phyloP scores from a whole-genome alignment of 805 yeast genomes.

The Maudiozyma saulgeensis region DNA sequence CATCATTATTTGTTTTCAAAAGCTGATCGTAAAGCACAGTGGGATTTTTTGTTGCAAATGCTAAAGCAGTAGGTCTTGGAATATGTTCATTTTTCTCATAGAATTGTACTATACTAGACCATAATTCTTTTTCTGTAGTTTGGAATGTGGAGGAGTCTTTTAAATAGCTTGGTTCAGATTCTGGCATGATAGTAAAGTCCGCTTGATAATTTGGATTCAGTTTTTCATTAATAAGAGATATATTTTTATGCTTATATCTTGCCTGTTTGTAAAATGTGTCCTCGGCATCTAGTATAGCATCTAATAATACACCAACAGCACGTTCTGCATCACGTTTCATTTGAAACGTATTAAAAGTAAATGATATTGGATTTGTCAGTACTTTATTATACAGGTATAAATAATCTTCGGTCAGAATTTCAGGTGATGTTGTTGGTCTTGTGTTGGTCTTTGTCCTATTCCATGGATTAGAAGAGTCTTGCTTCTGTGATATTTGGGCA shows the following conservation, averaged over 20 bases:
- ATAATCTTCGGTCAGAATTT: slow-evolving; percentile 16
- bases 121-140: slow-evolving; percentile 8
- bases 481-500: slow-evolving; percentile 11
- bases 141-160: slow-evolving; percentile 7
- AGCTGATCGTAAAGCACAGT: slow-evolving; percentile 17
- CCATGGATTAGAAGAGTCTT: slow-evolving; percentile 16
- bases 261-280: slow-evolving; percentile 15
- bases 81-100: slow-evolving; percentile 2
- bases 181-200: slow-evolving; percentile 7
- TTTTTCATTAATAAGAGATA: slow-evolving; percentile 8
- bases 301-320: slow-evolving; percentile 10
- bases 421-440: slow-evolving; percentile 9
- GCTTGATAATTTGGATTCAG: slow-evolving; percentile 13
- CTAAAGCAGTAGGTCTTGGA: slow-evolving; percentile 16
- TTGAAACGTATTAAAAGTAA: slow-evolving; percentile 10
- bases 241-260: slow-evolving; percentile 6
- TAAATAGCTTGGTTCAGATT: slow-evolving; percentile 12
- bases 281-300: slow-evolving; percentile 17
- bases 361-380: slow-evolving; percentile 16
- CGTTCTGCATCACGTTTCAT: slow-evolving; percentile 13
- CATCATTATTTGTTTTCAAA: slow-evolving; percentile 15
- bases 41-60: slow-evolving; percentile 14
- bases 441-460: slow-evolving; percentile 4
- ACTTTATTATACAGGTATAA: slow-evolving; percentile 13
- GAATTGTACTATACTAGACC: slow-evolving; percentile 7